These are phyloP conservation scores for Trichoderma sp. DNA, from an alignment of 2,329 filamentous ascomycete species.

Conservation along the genomic window DNA sequence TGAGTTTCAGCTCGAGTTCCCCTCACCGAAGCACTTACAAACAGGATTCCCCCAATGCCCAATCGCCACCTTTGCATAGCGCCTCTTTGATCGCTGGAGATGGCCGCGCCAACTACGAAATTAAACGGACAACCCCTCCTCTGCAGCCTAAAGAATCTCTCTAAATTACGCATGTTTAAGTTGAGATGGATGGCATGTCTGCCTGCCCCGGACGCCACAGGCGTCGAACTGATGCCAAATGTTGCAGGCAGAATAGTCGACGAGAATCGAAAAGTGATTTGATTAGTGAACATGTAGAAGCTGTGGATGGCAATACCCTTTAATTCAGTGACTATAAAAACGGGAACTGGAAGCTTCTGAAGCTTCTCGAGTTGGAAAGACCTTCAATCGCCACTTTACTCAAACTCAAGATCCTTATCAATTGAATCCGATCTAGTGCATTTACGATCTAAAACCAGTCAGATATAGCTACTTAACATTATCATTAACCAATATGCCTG, in stretches of 20 bases:
- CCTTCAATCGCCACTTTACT: neutral
- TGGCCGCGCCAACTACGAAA: neutral
- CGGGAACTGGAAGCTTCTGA: neutral
- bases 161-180: neutral
- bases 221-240: slow-evolving; percentile 3
- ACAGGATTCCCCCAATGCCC: neutral
- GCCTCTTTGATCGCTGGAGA: neutral
- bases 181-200: neutral
- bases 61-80: neutral
- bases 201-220: neutral
- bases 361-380: neutral
- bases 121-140: neutral
- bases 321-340: neutral
- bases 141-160: neutral
- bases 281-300: neutral
- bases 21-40: neutral
- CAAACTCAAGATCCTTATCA: neutral
- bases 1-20: neutral
- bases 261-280: neutral
- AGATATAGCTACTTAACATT: neutral
- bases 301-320: neutral
- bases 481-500: neutral
- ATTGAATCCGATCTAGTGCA: neutral
- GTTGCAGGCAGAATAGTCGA: neutral
- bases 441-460: neutral